Evolutionary conservation across 805 yeast species (phyloP).

Genomic region (Sugiyamaella boreocaroliniensis): DNA sequence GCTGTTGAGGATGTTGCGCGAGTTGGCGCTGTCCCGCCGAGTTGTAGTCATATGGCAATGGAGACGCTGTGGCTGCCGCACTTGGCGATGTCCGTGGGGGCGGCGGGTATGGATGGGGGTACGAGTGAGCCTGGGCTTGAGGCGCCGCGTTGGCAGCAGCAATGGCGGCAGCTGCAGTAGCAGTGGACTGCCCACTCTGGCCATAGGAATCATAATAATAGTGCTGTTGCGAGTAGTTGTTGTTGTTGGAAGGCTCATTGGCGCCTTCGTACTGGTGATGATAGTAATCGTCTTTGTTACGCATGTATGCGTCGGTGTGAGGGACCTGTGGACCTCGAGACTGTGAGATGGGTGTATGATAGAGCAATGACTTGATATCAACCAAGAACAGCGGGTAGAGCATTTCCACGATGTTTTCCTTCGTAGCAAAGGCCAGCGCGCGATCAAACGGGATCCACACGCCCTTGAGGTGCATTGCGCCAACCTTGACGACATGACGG

Average conservation of each 20-base stretch:
- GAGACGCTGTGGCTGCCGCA: neutral
- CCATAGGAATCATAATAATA: neutral
- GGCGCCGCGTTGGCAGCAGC: conserved; percentile 1
- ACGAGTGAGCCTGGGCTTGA: neutral
- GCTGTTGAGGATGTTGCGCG: conserved; percentile 1
- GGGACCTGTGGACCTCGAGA: neutral
- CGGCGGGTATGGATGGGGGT: conserved; percentile 1
- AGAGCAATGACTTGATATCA: conserved; percentile 49
- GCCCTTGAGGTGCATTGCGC: conserved; percentile 82
- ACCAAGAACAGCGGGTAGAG: conserved; percentile 65
- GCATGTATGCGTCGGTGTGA: neutral
- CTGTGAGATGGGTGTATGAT: conserved; percentile 25
- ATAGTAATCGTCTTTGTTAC: conserved; percentile 4
- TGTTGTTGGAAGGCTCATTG: neutral
- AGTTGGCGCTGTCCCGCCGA: conserved; percentile 1
- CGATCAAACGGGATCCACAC: conserved; percentile 87
- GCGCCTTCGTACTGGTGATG: conserved; percentile 2
- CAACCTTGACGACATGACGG: conserved; percentile 76
- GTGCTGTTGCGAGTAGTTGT: neutral
- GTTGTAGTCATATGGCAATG: neutral
- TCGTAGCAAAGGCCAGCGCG: conserved; percentile 73
- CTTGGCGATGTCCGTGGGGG: neutral
- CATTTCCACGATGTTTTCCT: conserved; percentile 64
- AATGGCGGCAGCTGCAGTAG: conserved; percentile 6
- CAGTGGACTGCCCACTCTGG: neutral